phyloP scores from a whole-genome alignment of 1,139 yeast genomes.

The Geotrichum cucujoidarum region DNA sequence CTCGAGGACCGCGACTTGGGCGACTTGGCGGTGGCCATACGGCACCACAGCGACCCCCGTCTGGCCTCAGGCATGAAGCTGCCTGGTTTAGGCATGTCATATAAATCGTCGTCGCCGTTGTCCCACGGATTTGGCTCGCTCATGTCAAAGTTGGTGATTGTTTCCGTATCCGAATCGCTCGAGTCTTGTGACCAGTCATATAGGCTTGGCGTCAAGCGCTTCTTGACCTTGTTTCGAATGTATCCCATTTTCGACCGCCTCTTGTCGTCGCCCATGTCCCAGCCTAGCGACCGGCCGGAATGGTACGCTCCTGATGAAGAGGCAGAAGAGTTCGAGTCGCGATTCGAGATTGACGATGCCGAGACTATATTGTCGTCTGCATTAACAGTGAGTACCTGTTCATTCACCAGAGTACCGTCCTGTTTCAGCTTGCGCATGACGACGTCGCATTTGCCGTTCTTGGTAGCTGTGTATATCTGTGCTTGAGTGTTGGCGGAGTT shows the following conservation, averaged over 20 bases:
- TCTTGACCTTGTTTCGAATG: conserved; percentile 2
- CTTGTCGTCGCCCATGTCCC: neutral
- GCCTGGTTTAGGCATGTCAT: conserved; percentile 1
- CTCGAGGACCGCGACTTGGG: neutral
- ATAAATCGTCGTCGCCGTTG: conserved; percentile 10
- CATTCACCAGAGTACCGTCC: conserved; percentile 4
- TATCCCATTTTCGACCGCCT: neutral
- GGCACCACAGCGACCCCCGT: neutral
- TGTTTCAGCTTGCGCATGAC: conserved; percentile 4
- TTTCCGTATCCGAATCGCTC: neutral
- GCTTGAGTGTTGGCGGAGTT: neutral
- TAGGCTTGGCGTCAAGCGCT: neutral
- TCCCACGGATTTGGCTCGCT: neutral
- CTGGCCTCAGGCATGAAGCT: neutral
- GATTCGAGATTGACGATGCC: no score
- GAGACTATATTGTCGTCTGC: neutral
- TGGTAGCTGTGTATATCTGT: neutral
- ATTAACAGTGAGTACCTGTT: neutral
- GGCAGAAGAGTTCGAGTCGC: neutral
- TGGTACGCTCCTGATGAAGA: neutral
- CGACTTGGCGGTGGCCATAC: no score
- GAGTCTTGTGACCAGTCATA: neutral
- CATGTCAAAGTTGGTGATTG: neutral
- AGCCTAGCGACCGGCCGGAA: neutral
- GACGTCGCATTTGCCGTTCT: conserved; percentile 3